Percentiles rank a stretch among this genome's conserved stretches.
phyloP scores from a whole-genome alignment of 2,329 filamentous ascomycete genomes.

The Colletotrichum endophyticum region DNA sequence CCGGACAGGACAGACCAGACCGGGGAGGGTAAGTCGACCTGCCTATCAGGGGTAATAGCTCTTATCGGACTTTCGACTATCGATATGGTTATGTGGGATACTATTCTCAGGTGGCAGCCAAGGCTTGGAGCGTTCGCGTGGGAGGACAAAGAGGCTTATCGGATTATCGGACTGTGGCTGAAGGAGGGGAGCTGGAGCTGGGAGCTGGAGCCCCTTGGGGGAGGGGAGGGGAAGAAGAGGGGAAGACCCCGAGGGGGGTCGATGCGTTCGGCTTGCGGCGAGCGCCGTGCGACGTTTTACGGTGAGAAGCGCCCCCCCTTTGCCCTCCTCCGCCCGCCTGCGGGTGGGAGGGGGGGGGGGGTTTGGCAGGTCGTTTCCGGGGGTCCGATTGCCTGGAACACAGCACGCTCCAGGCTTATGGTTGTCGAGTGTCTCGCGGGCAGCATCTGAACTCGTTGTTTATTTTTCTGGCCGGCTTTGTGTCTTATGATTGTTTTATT shows the following conservation, averaged over 20 bases:
- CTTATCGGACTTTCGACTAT: not conserved
- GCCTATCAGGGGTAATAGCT: not conserved
- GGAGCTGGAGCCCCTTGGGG: not conserved
- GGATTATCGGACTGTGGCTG: not conserved
- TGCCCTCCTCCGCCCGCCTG: not conserved
- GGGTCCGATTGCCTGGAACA: slow-evolving; percentile 1
- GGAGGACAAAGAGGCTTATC: not conserved
- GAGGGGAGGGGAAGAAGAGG: not conserved
- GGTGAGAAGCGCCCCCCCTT: slow-evolving; percentile 1
- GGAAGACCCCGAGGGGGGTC: not conserved
- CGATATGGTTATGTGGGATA: not conserved
- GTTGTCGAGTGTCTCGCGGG: not conserved
- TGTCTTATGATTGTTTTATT: no score
- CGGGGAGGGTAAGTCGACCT: not conserved
- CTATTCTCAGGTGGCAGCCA: not conserved
- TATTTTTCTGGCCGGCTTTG: not conserved
- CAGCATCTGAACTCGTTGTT: not conserved
- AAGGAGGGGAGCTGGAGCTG: not conserved
- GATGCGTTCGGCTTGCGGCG: slow-evolving; percentile 19
- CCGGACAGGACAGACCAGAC: not conserved
- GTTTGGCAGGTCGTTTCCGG: not conserved
- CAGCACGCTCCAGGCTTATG: not conserved
- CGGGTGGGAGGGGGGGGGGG: not conserved
- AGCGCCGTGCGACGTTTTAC: slow-evolving; percentile 22
- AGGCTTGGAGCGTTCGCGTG: not conserved